Conservation (phyloP, 176 grass and related monocot species). For the Melocanna baccifera region DNA sequence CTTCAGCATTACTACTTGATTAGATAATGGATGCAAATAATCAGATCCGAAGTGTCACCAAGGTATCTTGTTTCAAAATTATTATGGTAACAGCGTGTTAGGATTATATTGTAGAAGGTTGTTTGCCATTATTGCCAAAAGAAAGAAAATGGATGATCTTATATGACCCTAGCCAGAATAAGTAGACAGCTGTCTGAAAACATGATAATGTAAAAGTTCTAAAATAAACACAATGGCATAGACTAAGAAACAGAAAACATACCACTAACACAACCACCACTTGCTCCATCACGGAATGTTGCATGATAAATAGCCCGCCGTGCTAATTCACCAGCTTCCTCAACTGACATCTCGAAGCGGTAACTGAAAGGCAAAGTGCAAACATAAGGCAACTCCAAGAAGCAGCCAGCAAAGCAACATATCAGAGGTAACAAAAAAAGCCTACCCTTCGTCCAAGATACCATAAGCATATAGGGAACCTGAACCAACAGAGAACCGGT, state of each 20-base stretch:
- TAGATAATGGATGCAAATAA: not conserved
- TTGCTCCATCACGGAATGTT: slow-evolving; percentile 87
- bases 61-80: not conserved
- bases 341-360: slow-evolving; percentile 63
- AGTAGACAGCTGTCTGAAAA: not conserved
- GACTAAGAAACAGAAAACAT: slow-evolving; percentile 23
- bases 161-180: not conserved
- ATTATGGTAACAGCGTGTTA: not conserved
- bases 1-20: not conserved
- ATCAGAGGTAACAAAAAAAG: not conserved
- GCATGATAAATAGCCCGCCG: slow-evolving; percentile 86
- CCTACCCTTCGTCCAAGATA: slow-evolving; percentile 79
- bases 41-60: not conserved
- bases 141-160: not conserved
- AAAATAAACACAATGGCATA: not conserved
- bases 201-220: not conserved
- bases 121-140: not conserved
- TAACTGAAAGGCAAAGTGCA: slow-evolving; percentile 56
- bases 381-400: not conserved
- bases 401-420: not conserved
- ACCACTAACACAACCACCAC: slow-evolving; percentile 91
- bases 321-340: slow-evolving; percentile 81
- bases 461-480: slow-evolving; percentile 94
- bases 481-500: slow-evolving; percentile 88
- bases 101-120: not conserved